Base-by-base conservation (phyloP, 1,284 basidiomycete genomes). In the Taiwanofungus camphoratus region DNA sequence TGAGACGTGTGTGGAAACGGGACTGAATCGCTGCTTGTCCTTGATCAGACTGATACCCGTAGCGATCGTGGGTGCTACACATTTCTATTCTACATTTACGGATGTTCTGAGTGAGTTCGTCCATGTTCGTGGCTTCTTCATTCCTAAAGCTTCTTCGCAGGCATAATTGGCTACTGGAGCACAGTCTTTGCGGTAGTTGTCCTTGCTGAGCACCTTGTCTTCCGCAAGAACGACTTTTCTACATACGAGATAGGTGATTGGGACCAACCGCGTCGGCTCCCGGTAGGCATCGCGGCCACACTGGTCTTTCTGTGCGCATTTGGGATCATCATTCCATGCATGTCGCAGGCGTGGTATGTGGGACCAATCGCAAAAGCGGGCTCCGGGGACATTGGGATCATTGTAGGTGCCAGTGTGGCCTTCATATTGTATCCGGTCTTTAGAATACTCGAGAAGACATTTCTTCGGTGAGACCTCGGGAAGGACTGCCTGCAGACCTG, bases 111-210 rank as follows among this genome's bases (percentile, higher is more conserved):
- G 76, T 76, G 48, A 45, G 72, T 42, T 40, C 44, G 36, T 20
- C 41, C 30, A 33, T 31, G 22, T 30, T 27, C 11, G 41, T 24
- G 26, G 7, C 26, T 7, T 27, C 26, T 13, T 13, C 26, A 13
- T 13, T 27, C 8, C 7, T 27, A 7, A 13, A 27, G 7, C 26
- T 27, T 27, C 31, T 12, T 16, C 16, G 22, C 50, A 67, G 68
- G 59, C 40, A 52, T 79, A 30, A 78, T 80, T 45, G 78, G 80
- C 5, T 82, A 81, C 59, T 82, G 79, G 80, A 67, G 70, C 31
- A 58, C 73, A 11, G 62, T 68, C 4, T 82, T 77, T 58, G 64
- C 68, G 1, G 70, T 67, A 1, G 76, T 82, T 45, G 60, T 82
- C 24, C 56, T 80, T 20, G 58, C 64, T 2, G 82, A 84, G 51